Evolutionary conservation across 2,329 filamentous ascomycete species (phyloP), one percentile per base, ranked within the genome.

Genomic region (Talaromyces albobiverticillius): DNA sequence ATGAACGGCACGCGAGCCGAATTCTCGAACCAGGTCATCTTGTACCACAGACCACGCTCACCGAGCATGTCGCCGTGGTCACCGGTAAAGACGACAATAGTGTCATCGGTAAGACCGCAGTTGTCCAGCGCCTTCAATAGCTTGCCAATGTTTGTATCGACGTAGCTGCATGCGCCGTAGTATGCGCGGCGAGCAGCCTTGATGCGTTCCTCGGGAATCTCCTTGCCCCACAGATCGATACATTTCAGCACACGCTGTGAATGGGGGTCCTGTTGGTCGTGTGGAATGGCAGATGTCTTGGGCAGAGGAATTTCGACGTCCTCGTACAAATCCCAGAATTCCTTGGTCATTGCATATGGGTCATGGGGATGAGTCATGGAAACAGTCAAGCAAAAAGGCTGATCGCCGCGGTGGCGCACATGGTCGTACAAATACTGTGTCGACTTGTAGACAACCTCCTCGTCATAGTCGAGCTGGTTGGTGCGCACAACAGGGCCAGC

Each of bases 11-110:
- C 92, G 25, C 92, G 87, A 43, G 90, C 90, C 11, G 90, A 95
- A 38, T 87, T 87, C 79, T 96, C 92, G 65, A 91, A 96, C 82
- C 94, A 96, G 67, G 85, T 90, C 92, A 96, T 96, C 81, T 96
- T 96, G 79, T 96, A 83, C 92, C 92, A 96, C 45, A 96, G 77
- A 5, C 89, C 88, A 51, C 90, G 86, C 77, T 96, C 92, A 56
- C 92, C 92, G 7, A 96, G 82, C 92, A 96, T 96, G 72, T 96
- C 92, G 53, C 92, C 92, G 67, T 96, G 92, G 69, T 96, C 92
- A 42, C 92, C 91, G 55, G 88, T 92, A 75, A 96, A 96, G 61
- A 96, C 85, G 64, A 96, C 79, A 63, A 96, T 91, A 11, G 92
- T 96, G 72, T 96, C 84, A 31, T 95, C 85, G 57, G 86, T 86